Evolutionary conservation across 1,284 basidiomycete species (phyloP), one percentile per base, ranked within the genome.

Genomic region (Boletus coffeatus): DNA sequence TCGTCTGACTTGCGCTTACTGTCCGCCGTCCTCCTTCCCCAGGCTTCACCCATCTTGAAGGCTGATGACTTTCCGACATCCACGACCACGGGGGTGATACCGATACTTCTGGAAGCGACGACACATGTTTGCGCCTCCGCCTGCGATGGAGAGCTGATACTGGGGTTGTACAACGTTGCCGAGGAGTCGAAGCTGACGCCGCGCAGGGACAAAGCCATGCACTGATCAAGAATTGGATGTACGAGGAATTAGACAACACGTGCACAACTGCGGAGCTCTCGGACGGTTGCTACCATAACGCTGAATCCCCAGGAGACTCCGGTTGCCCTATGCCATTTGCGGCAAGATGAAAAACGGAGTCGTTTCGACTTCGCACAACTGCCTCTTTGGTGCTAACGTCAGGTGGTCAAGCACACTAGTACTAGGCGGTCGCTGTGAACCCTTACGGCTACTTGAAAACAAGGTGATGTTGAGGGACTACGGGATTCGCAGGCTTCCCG

Each of bases 51-150:
- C 3, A 76, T 81, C 37, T 70, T 81, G 59, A 79, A 71, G 56
- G 71, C 80, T n/a, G 75, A 75, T 58, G 72, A 74, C 18, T 68
- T 80, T 58, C 67, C 75, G 18, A 71, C 75, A 58, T 70, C 77
- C 5, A 78, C 74, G 64, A 83, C 81, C 60, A 80, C 79, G 25
- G 83, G 80, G 36, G 79, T 83, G 57, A 84, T 88, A 56, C 85
- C 84, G 7, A 78, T 88, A 52, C 72, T 86, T 58, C 73, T 85
- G 64, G 79, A 82, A 63, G 57, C 16, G 25, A 57, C 58, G 21
- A 41, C 56, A 52, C 58, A 58, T 57, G 37, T 36, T 58, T 58
- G 61, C 56, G 57, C 67, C 56, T 63, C 60, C 52, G 39, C 56
- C 16, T 37, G 39, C 50, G 13, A 41, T 16, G 25, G 9, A 37